Conservation (phyloP, 2,329 filamentous ascomycete species). For the Ceratocystis cacaofunesta region DNA sequence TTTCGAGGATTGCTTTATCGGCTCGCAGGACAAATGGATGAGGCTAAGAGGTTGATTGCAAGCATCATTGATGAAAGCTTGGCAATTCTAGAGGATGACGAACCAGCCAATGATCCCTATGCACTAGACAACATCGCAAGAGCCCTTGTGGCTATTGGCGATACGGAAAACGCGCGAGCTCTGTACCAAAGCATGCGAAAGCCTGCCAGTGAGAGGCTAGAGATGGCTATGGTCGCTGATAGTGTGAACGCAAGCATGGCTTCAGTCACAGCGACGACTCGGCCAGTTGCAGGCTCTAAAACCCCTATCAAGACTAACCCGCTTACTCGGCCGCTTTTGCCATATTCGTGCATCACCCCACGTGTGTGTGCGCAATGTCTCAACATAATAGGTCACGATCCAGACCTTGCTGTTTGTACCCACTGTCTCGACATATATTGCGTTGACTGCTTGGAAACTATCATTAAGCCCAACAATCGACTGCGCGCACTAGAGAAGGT, state of each 20-base stretch:
- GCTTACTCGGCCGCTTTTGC: conserved; percentile 25
- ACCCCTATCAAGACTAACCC: conserved; percentile 18
- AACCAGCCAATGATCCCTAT: conserved; percentile 29
- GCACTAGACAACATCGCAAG: conserved; percentile 29
- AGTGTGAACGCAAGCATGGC: conserved; percentile 18
- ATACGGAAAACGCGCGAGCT: conserved; percentile 25
- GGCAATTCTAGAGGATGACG: conserved; percentile 27
- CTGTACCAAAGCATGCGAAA: conserved; percentile 28
- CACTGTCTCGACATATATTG: conserved; percentile 29
- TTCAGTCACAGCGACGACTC: neutral
- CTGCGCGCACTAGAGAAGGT: conserved; percentile 19
- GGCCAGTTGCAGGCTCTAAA: neutral
- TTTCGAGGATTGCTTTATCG: conserved; percentile 29
- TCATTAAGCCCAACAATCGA: conserved; percentile 19
- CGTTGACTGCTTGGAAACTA: conserved; percentile 23
- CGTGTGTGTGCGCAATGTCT: conserved; percentile 29
- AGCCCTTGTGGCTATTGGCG: conserved; percentile 27
- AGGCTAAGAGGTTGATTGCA: conserved; percentile 23
- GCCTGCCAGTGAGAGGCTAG: conserved; percentile 22
- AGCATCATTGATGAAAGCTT: conserved; percentile 27
- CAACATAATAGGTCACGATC: conserved; percentile 23
- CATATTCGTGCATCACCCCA: conserved; percentile 24
- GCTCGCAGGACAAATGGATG: conserved; percentile 21
- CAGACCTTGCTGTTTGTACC: conserved; percentile 26
- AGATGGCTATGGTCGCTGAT: conserved; percentile 21